phyloP scores from a whole-genome alignment of 176 grass and related monocot species.

The Metroxylon sagu region DNA sequence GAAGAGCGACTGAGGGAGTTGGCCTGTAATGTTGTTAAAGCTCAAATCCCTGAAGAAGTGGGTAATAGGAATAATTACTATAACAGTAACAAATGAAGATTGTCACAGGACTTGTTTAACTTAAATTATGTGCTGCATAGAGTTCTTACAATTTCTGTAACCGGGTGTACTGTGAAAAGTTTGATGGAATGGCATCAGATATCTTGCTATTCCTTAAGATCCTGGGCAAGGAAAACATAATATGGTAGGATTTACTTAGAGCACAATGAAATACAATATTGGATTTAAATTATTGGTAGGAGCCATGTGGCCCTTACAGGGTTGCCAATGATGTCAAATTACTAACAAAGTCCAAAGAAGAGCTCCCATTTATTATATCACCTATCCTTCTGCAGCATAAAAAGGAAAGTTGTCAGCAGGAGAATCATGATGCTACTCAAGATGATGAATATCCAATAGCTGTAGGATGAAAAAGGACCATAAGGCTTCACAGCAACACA shows the following conservation, averaged over 20 bases:
- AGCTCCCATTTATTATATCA: slow-evolving; percentile 67
- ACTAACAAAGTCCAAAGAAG: slow-evolving; percentile 50
- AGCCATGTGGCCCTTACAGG: slow-evolving; percentile 29
- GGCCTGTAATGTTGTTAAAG: slow-evolving; percentile 77
- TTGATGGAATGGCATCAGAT: slow-evolving; percentile 54
- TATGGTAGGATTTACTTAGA: no score
- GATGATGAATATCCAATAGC: no score
- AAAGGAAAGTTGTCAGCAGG: not conserved
- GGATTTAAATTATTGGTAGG: not conserved
- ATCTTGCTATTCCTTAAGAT: slow-evolving; percentile 75
- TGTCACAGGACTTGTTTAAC: no score
- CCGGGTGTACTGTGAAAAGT: slow-evolving; percentile 38
- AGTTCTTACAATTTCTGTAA: slow-evolving; percentile 36
- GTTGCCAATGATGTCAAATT: slow-evolving; percentile 55
- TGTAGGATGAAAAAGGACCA: no score
- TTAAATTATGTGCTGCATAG: not conserved
- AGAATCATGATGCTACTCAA: no score
- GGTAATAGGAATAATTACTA: slow-evolving; percentile 1
- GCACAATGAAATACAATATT: no score
- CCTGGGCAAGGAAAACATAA: slow-evolving; percentile 14
- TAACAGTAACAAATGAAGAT: not conserved
- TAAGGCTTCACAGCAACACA: no score
- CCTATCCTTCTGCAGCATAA: slow-evolving; percentile 54
- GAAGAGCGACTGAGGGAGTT: slow-evolving; percentile 45
- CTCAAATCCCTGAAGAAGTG: slow-evolving; percentile 62